Evolutionary conservation across 139 green algal species (phyloP).

Genomic region (Chlamydomonas sphaeroides): DNA sequence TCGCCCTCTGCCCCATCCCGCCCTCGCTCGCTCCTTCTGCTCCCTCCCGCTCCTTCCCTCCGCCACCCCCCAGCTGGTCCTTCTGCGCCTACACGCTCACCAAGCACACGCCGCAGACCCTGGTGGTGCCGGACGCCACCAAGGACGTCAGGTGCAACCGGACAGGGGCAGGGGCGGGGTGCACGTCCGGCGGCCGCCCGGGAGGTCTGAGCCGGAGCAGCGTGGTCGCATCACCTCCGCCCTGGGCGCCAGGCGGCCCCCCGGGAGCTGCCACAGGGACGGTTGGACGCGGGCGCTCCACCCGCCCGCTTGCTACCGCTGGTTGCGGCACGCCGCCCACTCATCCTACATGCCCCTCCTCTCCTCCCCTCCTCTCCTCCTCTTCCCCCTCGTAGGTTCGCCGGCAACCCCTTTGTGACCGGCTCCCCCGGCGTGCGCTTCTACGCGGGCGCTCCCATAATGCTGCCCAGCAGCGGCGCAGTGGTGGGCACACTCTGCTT

Average conservation of each 20-base stretch:
- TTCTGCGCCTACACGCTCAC: conserved; percentile 34
- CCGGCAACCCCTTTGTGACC: conserved; percentile 10
- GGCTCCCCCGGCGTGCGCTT: background rate
- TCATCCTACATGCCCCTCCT: too few species aligned
- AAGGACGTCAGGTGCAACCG: background rate
- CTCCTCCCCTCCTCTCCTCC: too few species aligned
- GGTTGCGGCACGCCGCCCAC: too few species aligned
- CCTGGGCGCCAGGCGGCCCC: too few species aligned
- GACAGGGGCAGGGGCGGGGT: too few species aligned
- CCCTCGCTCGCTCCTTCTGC: background rate
- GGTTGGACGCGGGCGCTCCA: too few species aligned
- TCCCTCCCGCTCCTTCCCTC: background rate
- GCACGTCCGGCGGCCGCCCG: too few species aligned
- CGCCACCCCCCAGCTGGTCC: background rate
- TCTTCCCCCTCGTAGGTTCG: conserved; percentile 30
- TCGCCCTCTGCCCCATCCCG: background rate
- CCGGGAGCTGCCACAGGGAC: too few species aligned
- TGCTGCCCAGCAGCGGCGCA: background rate
- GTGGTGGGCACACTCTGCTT: conserved; percentile 24
- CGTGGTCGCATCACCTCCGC: too few species aligned
- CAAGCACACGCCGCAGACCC: conserved; percentile 22
- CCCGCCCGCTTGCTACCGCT: too few species aligned
- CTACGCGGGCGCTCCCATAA: background rate
- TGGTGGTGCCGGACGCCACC: conserved; percentile 16
- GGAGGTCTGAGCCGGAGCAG: background rate